These are phyloP conservation scores for Termitomyces bulborhizus DNA, from an alignment of 768 basidiomycete species.

Conservation along the genomic window DNA sequence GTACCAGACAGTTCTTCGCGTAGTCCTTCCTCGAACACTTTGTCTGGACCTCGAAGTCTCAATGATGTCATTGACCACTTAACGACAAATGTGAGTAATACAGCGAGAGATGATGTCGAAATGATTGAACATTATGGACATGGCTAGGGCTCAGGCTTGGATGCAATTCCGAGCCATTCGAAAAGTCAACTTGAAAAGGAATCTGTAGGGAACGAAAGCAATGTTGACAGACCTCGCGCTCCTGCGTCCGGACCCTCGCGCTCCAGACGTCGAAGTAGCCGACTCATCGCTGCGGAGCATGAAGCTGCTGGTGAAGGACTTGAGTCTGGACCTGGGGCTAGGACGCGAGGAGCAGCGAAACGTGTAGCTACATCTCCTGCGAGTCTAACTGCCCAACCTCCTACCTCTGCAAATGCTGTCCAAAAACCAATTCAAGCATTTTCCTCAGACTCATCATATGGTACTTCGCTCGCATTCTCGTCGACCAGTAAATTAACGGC, in stretches of 20 bases:
- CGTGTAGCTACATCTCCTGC: slow-evolving; percentile 6
- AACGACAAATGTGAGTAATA: neutral
- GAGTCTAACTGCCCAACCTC: slow-evolving; percentile 4
- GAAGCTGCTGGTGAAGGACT: neutral
- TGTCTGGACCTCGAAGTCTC: too few relatives aligned
- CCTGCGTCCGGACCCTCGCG: slow-evolving; percentile 9
- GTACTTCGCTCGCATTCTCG: neutral
- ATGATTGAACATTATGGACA: neutral
- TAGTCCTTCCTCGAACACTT: neutral
- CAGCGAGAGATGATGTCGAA: neutral
- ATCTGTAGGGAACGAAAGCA: neutral
- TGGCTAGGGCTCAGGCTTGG: slow-evolving; percentile 8
- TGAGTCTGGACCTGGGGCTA: slow-evolving; percentile 7
- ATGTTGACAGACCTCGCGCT: neutral
- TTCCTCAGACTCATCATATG: slow-evolving; percentile 6
- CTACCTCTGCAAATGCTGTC: slow-evolving; percentile 4
- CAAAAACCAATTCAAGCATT: slow-evolving; percentile 8
- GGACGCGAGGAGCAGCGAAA: slow-evolving; percentile 11
- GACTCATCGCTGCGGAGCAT: neutral
- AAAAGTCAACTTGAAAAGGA: neutral
- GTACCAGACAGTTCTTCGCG: neutral
- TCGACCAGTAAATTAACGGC: neutral
- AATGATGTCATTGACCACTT: neutral
- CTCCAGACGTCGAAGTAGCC: slow-evolving; percentile 11
- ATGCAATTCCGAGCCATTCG: neutral